Evolutionary conservation across 2,329 filamentous ascomycete genomes (phyloP).

Genomic region (Alternaria longipes): DNA sequence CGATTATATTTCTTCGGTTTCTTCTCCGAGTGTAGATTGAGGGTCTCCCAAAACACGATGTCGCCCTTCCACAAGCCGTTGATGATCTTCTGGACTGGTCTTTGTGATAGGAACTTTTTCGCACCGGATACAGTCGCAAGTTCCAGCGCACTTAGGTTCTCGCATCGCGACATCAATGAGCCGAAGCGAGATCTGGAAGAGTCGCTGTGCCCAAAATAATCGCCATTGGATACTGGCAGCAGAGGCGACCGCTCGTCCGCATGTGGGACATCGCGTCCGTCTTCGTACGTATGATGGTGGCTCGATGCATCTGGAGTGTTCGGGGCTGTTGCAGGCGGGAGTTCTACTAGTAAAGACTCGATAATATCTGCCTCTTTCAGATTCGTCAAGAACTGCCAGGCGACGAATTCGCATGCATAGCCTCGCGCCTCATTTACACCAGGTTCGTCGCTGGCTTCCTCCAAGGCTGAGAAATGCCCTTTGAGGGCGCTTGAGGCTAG

Average conservation of each 20-base stretch:
- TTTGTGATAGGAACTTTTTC: constrained; percentile 85
- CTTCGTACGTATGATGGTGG: constrained; percentile 12
- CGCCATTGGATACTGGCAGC: constrained; percentile 26
- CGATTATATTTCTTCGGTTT: constrained; percentile 79
- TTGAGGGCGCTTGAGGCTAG: constrained; percentile 68
- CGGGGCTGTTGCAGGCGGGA: constrained; percentile 58
- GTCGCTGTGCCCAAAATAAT: constrained; percentile 39
- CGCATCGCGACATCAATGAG: constrained; percentile 76
- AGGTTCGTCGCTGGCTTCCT: constrained; percentile 65
- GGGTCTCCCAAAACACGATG: constrained; percentile 84
- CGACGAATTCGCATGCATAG: constrained; percentile 80
- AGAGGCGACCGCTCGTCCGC: constrained; percentile 40
- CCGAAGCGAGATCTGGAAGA: constrained; percentile 57
- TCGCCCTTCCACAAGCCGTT: constrained; percentile 83
- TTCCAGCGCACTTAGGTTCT: constrained; percentile 83
- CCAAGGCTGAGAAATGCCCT: constrained; percentile 74
- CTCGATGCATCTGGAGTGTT: constrained; percentile 21
- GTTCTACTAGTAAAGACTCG: constrained; percentile 77
- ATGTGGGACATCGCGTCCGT: constrained; percentile 18
- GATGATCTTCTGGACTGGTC: constrained; percentile 82
- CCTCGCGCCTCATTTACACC: constrained; percentile 74
- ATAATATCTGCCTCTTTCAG: constrained; percentile 78
- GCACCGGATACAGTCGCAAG: constrained; percentile 83
- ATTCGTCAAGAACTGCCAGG: constrained; percentile 78
- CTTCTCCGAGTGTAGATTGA: constrained; percentile 78